Conservation (phyloP, 495 filamentous ascomycete species). For the Sordaria brevicollis region DNA sequence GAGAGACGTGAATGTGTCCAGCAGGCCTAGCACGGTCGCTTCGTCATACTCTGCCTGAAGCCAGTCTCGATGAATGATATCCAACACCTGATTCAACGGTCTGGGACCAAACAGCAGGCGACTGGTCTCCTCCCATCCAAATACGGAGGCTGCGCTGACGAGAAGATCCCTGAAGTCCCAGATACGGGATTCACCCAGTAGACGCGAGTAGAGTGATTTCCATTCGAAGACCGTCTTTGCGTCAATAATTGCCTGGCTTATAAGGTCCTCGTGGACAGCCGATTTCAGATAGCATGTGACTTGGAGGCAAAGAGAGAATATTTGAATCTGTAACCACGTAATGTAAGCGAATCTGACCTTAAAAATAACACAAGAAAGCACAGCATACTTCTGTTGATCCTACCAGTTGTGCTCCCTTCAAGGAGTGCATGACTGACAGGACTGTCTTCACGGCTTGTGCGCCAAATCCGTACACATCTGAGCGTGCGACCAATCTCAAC, state of each 20-base stretch:
- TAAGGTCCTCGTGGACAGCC: not conserved
- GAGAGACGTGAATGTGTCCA: conserved; percentile 9
- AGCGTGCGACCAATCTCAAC: too few species aligned
- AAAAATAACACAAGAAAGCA: too few species aligned
- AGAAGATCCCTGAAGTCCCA: conserved; percentile 17
- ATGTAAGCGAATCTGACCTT: too few species aligned
- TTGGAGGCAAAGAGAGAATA: too few species aligned
- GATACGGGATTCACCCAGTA: conserved; percentile 6
- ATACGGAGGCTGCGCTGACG: not conserved
- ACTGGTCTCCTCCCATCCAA: conserved; percentile 3
- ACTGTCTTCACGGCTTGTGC: too few species aligned
- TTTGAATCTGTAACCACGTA: too few species aligned
- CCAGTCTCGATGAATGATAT: conserved; percentile 10
- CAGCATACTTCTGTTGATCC: too few species aligned
- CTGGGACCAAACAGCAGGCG: not conserved
- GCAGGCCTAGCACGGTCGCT: conserved; percentile 6
- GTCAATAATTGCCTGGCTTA: not conserved
- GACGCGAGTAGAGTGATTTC: conserved; percentile 3
- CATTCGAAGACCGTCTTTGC: conserved; percentile 1
- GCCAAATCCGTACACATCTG: too few species aligned
- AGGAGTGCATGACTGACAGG: too few species aligned
- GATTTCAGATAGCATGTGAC: not conserved
- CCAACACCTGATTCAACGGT: not conserved
- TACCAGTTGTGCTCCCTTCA: too few species aligned
- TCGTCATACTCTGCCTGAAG: conserved; percentile 1